Evolutionary conservation across 768 basidiomycete species (phyloP), one percentile per base, ranked within the genome.

Genomic region (Suillus variegatus): DNA sequence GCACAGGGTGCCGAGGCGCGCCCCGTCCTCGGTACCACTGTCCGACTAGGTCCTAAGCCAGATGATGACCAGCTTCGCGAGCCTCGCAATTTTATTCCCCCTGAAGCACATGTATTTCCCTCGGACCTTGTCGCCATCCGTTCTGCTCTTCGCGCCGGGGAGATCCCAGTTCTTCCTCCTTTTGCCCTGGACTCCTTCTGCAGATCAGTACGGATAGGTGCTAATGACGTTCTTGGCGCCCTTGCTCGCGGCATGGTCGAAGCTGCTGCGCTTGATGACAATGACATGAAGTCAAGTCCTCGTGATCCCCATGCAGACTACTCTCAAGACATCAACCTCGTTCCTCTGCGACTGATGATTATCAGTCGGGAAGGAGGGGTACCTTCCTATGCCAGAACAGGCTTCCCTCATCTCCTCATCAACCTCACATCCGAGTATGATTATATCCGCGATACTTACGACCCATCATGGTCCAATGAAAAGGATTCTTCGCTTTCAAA

Each of bases 351-450:
- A 36, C 85, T 99, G 65, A 96, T 99, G 92, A 91, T 99, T 76
- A 98, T 99, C 78, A 97, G 95, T 76, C 86, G 91, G 22, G 94
- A 97, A 77, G 97, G 97, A 28, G 97, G 97, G 16, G 90, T 99
- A 4, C 97, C 97, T 25, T 99, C 97, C 0, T 99, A 98, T 75
- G 97, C 97, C 43, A 94, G 97, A 38, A 87, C 86, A 12, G 97
- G 97, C 55, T 87, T 93, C 68, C 97, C 97, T 22, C 97, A 99
- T 80, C 88, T 99, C 28, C 87, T 97, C 65, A 90, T 99, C 82
- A 99, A 99, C 76, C 86, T 99, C 60, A 84, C 86, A 0, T 94
- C 94, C 16, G 97, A 99, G 76, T 91, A 85, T 74, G 76, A 86
- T 57, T 89, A 92, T 78, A 98, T 99, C 70, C 84, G 87, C 14